Conservation (phyloP, 176 grass and related monocot genomes). For the Tillandsia fasciculata region DNA sequence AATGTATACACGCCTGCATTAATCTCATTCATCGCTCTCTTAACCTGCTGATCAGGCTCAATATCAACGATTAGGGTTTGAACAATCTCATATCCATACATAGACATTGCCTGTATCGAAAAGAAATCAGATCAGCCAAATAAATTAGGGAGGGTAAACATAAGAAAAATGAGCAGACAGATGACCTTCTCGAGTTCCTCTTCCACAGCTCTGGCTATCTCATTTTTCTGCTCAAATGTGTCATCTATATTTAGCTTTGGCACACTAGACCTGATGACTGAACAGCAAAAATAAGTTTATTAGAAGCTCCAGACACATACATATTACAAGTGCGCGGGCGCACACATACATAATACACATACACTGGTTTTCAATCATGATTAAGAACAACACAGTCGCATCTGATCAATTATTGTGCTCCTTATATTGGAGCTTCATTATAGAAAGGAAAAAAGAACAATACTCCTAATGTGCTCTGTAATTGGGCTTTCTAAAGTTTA, state of each 20-base stretch:
- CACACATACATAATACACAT: neutral
- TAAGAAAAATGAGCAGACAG: neutral
- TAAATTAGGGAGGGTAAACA: constrained; percentile 3
- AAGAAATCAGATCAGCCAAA: constrained; percentile 13
- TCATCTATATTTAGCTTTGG: constrained; percentile 49
- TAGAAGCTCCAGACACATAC: neutral
- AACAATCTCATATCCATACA: constrained; percentile 58
- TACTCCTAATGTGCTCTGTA: too few species aligned
- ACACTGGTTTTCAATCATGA: neutral
- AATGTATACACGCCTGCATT: constrained; percentile 33
- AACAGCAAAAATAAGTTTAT: constrained; percentile 4
- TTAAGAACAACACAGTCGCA: too few species aligned
- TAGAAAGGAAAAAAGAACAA: too few species aligned
- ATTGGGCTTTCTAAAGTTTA: neutral
- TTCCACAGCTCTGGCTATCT: constrained; percentile 55
- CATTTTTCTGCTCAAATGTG: constrained; percentile 58
- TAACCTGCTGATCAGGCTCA: constrained; percentile 55
- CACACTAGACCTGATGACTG: constrained; percentile 56
- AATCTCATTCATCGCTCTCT: constrained; percentile 56
- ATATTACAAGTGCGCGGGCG: neutral
- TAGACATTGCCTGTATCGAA: constrained; percentile 44
- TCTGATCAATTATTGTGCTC: too few species aligned
- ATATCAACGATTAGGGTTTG: constrained; percentile 53
- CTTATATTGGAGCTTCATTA: too few species aligned
- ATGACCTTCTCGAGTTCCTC: constrained; percentile 62